Evolutionary conservation across 257 asterid species (phyloP), one percentile per base, ranked within the genome.

Genomic region (Asclepias syriaca): DNA sequence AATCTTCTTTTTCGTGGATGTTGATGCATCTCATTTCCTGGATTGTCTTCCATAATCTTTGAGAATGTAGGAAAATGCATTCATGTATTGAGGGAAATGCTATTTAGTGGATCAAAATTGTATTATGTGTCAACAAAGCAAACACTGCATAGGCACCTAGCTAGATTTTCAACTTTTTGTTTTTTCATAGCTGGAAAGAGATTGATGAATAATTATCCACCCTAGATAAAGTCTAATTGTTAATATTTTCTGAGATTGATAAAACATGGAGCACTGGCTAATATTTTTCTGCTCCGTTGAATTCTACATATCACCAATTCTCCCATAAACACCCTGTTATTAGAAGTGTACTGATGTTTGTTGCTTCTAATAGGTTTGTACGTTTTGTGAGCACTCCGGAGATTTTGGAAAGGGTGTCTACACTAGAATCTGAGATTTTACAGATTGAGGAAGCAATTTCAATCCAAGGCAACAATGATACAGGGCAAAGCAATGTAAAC

Each of bases 351-450:
- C 73, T 79, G 43, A 75, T 60, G 40, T 73, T 56, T 81, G 76
- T 80, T 75, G 71, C 64, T 66, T 77, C 71, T 72, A 54, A 77
- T 80, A 91, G 99, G 91, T 95, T 95, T 90, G 98, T 95, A 76
- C 98, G 99, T 61, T 95, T 92, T 84, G 99, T 95, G 86, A 95
- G 96, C 88, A 95, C 97, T 60, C 99, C 99, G 6, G 98, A 88
- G 83, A 87, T 95, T 81, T 85, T 95, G 86, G 98, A 95, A 87
- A 91, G 99, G 60, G 98, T 90, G 66, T 75, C 77, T 80, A 87
- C 92, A 50, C 77, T 95, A 73, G 98, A 95, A 78, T 81, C 93
- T 69, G 99, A 95, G 86, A 90, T 95, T 79, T 69, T 95, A 73
- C 98, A 95, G 86, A 88, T 95, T 71, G 94, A 83, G 80, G 97